These are phyloP conservation scores for Monosporascus ibericus DNA, from an alignment of 2,329 filamentous ascomycete species.

Conservation along the genomic window DNA sequence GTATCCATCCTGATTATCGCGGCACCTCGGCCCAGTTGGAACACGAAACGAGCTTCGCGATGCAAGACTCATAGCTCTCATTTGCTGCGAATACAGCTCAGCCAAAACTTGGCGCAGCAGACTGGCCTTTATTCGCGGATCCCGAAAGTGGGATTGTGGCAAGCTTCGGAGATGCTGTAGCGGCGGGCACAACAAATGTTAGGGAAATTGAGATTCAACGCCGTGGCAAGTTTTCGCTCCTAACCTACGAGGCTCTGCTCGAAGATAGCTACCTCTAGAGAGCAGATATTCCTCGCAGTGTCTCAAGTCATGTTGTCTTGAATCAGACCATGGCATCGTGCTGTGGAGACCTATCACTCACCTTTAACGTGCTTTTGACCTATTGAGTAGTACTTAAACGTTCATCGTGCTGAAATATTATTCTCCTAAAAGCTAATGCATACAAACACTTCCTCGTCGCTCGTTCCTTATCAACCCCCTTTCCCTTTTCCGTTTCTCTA, in stretches of 20 bases:
- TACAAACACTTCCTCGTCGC: no score
- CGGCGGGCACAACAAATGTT: background rate
- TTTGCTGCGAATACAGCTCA: conserved; percentile 8
- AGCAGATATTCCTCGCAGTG: no score
- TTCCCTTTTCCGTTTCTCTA: no score
- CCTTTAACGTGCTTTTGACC: no score
- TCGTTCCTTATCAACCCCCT: no score
- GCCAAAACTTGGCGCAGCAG: background rate
- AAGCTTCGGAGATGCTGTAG: background rate
- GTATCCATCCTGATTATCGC: background rate
- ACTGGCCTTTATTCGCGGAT: background rate
- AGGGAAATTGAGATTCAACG: background rate
- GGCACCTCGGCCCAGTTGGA: conserved; percentile 17
- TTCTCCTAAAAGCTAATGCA: no score
- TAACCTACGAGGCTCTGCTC: background rate
- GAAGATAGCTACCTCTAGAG: no score
- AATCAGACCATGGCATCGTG: no score
- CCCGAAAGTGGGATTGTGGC: background rate
- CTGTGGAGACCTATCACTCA: no score
- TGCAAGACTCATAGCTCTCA: conserved; percentile 22
- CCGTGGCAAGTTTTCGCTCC: background rate
- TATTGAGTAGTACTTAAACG: no score
- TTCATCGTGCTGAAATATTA: no score
- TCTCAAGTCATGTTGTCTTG: no score
- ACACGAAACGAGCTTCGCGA: conserved; percentile 15